Evolutionary conservation across 2,329 filamentous ascomycete species (phyloP), one percentile per base, ranked within the genome.

Genomic region (Fusarium secorum): DNA sequence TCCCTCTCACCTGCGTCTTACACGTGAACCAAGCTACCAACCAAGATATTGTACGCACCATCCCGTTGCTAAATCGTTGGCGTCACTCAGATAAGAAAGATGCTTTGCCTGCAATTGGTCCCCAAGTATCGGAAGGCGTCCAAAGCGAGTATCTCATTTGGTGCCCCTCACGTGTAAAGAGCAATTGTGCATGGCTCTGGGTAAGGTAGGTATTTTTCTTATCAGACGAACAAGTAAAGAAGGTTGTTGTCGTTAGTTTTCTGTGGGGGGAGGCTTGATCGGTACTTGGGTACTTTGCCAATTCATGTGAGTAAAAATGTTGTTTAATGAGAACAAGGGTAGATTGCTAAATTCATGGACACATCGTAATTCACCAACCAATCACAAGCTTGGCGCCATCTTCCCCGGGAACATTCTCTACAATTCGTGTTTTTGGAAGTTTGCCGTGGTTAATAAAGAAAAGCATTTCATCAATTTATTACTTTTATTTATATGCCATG

Each of bases 221-320:
- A 70, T 72, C 69, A 57, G 56, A 58, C 39, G 9, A 30, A 55
- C 30, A 55, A 48, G 30, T 15, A 45, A 35, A 48, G 39, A 28
- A 46, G 45, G 38, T 44, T 38, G 55, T 51, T 42, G 66, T 70
- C 26, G 41, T 59, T 65, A 33, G 30, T 42, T 65, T 62, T 52
- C 68, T 59, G 63, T 71, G 68, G 68, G 68, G 67, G 54, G 48
- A 68, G 64, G 68, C 60, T 71, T 41, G 56, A 51, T 67, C 54
- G 65, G 56, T 71, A 64, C 60, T 41, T 48, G 17, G 53, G 38
- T 55, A 55, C 53, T 46, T 32, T 22, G 48, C 30, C 57, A 57
- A 58, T 72, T 72, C 62, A 33, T 62, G 61, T 73, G 71, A 71
- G 67, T 73, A 70, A 73, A 73, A 73, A 49, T 26, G 54, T 71